Evolutionary conservation across 2,329 filamentous ascomycete species (phyloP), one percentile per base, ranked within the genome.

Genomic region (Phyllosticta ampelicida): DNA sequence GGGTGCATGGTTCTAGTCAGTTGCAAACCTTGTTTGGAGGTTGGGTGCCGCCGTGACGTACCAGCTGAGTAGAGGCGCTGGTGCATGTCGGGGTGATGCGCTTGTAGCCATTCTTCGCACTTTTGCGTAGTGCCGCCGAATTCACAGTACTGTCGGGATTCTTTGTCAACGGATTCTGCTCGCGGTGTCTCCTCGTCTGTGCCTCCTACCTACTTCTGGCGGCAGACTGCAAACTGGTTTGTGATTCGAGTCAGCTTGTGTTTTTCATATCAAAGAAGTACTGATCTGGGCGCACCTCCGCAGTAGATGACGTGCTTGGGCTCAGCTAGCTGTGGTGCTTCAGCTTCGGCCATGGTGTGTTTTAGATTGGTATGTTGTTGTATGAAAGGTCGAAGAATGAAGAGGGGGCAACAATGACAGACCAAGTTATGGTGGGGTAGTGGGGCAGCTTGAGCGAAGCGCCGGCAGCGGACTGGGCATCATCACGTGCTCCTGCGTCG

Each of bases 91-190:
- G 85, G 82, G 66, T 96, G 81, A 63, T 84, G 80, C 63, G 85
- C 82, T 68, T 89, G 78, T 19, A 99, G 84, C 94, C 94, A 99
- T 73, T 97, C 91, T 74, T 92, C 87, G 77, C 94, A 99, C 77
- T 96, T 99, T 76, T 90, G 96, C 21, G 87, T 86, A 48, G 91
- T 97, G 63, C 91, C 92, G 69, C 94, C 94, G 74, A 96, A 97
- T 77, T 99, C 94, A 79, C 94, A 99, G 77, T 96, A 99, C 94
- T 97, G 76, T 50, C 36, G 6, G 13, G 9, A 26, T 20, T 2
- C 18, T n/a, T 19, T 13, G 54, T 49, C 36, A 54, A 54, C 51
- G 20, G 56, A 51, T 26, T 23, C 20, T 44, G 36, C 36, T 44
- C 36, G 5, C 5, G 13, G 28, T 55, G 11, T 18, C 53, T 19